Conservation (phyloP, 2,329 filamentous ascomycete species). For the Ceratocystis papillata region DNA sequence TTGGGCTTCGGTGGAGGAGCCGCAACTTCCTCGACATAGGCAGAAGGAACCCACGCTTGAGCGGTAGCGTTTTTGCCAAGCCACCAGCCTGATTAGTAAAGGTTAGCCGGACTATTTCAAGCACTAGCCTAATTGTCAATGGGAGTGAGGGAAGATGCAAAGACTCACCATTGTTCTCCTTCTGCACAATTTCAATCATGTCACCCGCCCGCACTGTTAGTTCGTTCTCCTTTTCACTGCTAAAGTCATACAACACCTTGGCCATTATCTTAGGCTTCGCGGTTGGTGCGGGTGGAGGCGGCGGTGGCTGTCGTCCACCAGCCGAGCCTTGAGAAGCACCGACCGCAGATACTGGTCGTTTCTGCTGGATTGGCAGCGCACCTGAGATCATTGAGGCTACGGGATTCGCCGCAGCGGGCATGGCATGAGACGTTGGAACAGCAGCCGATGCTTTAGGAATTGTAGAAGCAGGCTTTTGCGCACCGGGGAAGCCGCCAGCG, state of each 20-base stretch:
- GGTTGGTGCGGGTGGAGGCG: conserved; percentile 52
- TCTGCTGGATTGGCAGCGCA: conserved; percentile 19
- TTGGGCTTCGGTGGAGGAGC: conserved; percentile 37
- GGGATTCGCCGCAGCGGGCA: conserved; percentile 21
- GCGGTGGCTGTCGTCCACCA: conserved; percentile 34
- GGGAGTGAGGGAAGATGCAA: conserved; percentile 18
- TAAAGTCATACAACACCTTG: conserved; percentile 88
- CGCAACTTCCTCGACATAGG: conserved; percentile 80
- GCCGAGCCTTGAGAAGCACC: conserved; percentile 23
- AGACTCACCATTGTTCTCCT: conserved; percentile 79
- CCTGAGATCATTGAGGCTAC: conserved; percentile 20
- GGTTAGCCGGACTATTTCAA: conserved; percentile 26
- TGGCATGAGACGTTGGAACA: conserved; percentile 25
- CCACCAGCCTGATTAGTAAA: conserved; percentile 68
- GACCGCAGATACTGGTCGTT: conserved; percentile 25
- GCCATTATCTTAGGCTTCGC: conserved; percentile 60
- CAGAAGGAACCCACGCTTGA: conserved; percentile 90
- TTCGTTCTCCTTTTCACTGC: conserved; percentile 73
- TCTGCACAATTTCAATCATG: conserved; percentile 79
- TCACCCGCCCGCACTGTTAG: conserved; percentile 70
- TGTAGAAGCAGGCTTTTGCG: conserved; percentile 28
- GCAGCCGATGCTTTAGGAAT: conserved; percentile 25
- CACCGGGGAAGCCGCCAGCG: conserved; percentile 32
- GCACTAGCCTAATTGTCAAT: neutral
- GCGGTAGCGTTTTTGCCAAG: conserved; percentile 60